Evolutionary conservation across 192 early-diverging fungal species (phyloP).

Genomic region (Backusella liffmaniae): DNA sequence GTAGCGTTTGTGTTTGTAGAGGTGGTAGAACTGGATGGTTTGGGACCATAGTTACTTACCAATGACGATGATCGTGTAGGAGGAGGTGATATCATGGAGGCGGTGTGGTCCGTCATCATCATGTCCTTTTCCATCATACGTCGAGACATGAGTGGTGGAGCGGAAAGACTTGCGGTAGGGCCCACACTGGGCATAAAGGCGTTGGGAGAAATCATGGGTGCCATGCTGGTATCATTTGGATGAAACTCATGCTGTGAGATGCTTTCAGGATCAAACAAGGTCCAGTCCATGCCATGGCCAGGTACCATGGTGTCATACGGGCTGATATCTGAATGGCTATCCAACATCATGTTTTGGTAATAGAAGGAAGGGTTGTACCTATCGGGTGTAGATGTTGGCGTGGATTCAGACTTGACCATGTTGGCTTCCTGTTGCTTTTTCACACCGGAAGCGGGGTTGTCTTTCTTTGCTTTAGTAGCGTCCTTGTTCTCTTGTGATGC

Average conservation of each 20-base stretch:
- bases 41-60: not conserved
- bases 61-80: not conserved
- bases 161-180: not conserved
- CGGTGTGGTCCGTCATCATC: not conserved
- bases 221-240: not conserved
- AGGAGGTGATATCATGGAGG: not conserved
- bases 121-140: not conserved
- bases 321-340: not conserved
- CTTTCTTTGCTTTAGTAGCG: not conserved
- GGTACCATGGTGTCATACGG: not conserved
- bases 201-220: not conserved
- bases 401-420: not conserved
- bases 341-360: conserved; percentile 14
- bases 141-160: not conserved
- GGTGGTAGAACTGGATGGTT: conserved; percentile 7
- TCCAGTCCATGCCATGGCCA: conserved; percentile 12
- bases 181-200: not conserved
- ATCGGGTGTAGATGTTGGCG: not conserved
- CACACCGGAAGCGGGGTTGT: not conserved
- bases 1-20: conserved; percentile 3
- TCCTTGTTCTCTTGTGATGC: not conserved
- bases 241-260: conserved; percentile 4
- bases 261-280: not conserved
- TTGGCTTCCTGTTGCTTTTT: not conserved
- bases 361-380: not conserved